These are phyloP conservation scores for Termitomyces sp. DNA, from an alignment of 768 basidiomycete genomes.

Conservation along the genomic window DNA sequence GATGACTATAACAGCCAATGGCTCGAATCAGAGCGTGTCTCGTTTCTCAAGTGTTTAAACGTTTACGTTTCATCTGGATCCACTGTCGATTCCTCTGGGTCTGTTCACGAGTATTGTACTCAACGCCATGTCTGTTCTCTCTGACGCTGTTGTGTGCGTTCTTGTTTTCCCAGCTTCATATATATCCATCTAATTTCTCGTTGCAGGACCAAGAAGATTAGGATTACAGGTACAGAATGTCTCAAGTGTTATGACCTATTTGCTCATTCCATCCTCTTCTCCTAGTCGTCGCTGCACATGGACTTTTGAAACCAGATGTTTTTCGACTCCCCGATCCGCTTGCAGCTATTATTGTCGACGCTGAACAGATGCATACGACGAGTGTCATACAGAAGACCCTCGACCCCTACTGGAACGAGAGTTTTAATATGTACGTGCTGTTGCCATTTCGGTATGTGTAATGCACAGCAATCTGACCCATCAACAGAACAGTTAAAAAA, in stretches of 20 bases:
- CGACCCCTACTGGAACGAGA: no score
- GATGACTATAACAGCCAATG: no score
- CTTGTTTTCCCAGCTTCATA: constrained; percentile 1
- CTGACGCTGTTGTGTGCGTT: constrained; percentile 41
- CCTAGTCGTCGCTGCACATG: constrained; percentile 91
- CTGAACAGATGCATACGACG: no score
- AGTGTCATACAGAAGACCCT: constrained; percentile 95
- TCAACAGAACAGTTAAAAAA: constrained; percentile 84
- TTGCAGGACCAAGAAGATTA: no score
- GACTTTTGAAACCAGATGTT: constrained; percentile 91
- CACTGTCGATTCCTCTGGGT: background rate
- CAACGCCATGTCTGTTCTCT: no score
- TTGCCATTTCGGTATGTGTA: background rate
- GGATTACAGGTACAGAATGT: no score
- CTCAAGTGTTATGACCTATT: background rate
- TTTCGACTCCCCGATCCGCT: constrained; percentile 97
- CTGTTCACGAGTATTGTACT: background rate
- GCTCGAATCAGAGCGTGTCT: background rate
- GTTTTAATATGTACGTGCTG: constrained; percentile 82
- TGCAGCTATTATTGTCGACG: constrained; percentile 96
- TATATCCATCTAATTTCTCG: background rate
- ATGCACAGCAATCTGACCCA: constrained; percentile 1
- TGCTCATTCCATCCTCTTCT: constrained; percentile 5
- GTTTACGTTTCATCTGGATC: background rate
- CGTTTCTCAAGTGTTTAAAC: background rate